These are phyloP conservation scores for Trichoderma erinaceum DNA, from an alignment of 495 filamentous ascomycete species.

Conservation along the genomic window DNA sequence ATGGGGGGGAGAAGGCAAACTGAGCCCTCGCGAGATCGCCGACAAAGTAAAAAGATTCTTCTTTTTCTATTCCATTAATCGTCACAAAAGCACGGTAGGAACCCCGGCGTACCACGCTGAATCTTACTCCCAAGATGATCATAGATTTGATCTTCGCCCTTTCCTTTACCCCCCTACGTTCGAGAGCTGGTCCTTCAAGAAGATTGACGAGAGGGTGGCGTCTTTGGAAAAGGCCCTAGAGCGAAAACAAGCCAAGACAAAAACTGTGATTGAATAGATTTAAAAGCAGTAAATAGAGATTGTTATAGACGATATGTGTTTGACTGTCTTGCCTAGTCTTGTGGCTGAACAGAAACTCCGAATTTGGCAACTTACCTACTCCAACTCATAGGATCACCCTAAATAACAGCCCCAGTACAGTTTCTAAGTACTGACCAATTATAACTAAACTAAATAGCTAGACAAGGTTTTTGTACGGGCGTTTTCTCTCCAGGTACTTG, in stretches of 20 bases:
- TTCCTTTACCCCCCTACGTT: conserved; percentile 50
- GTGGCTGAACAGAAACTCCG: too few relatives aligned
- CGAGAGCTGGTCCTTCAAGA: conserved; percentile 45
- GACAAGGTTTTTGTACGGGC: too few relatives aligned
- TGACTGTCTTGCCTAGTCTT: too few relatives aligned
- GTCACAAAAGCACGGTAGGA: conserved; percentile 16
- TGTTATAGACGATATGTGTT: too few relatives aligned
- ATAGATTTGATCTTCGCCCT: conserved; percentile 61
- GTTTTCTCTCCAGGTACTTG: too few relatives aligned
- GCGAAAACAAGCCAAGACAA: not conserved
- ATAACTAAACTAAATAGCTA: too few relatives aligned
- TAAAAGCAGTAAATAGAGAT: not conserved
- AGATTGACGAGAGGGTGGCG: conserved; percentile 42
- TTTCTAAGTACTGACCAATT: too few relatives aligned
- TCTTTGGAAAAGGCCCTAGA: conserved; percentile 26
- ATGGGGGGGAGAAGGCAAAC: conserved; percentile 52
- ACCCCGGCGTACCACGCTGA: conserved; percentile 28
- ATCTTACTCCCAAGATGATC: conserved; percentile 58
- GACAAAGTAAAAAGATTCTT: conserved; percentile 54
- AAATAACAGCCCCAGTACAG: too few relatives aligned
- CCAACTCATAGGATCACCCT: too few relatives aligned
- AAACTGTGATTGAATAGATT: not conserved
- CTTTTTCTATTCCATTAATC: conserved; percentile 21
- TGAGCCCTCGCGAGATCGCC: conserved; percentile 26
- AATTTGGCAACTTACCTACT: too few relatives aligned